Evolutionary conservation across 176 grass and related monocot species (phyloP).

Genomic region (Miscanthus lutarioriparius): DNA sequence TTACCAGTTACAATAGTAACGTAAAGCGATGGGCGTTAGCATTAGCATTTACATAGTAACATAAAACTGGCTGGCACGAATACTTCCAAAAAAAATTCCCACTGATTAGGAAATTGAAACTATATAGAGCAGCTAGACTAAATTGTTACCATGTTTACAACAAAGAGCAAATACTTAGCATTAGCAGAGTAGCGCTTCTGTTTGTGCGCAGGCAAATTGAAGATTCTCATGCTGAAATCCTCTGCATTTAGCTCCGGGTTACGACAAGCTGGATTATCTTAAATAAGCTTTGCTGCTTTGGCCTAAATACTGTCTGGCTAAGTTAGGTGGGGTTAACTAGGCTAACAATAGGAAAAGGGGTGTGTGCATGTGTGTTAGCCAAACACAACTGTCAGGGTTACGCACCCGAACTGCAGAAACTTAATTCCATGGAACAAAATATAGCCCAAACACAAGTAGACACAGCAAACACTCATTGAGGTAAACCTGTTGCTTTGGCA

Average conservation of each 20-base stretch:
- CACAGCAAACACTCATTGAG: background rate
- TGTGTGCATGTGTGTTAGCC: background rate
- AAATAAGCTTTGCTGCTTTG: background rate
- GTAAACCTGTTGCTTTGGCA: slow-evolving; percentile 18
- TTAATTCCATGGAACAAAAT: slow-evolving; percentile 13
- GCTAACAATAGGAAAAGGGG: background rate
- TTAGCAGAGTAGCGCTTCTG: background rate
- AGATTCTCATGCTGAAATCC: background rate
- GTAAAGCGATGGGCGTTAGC: background rate
- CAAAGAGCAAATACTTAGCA: background rate
- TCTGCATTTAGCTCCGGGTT: background rate
- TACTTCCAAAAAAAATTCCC: slow-evolving; percentile 14
- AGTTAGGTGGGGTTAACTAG: background rate
- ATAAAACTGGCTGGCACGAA: slow-evolving; percentile 22
- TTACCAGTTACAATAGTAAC: background rate
- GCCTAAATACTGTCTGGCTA: background rate
- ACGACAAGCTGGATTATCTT: background rate
- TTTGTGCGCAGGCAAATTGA: slow-evolving; percentile 5
- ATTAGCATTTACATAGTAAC: background rate
- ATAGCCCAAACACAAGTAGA: background rate
- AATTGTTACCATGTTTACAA: background rate
- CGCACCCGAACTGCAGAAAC: background rate
- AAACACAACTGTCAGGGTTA: background rate
- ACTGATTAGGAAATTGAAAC: background rate
- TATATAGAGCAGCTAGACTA: background rate